A percentile compares a stretch with the other conserved stretches of the same genome.
Conservation (phyloP, 345 rosid species). For the Salix udensis region DNA sequence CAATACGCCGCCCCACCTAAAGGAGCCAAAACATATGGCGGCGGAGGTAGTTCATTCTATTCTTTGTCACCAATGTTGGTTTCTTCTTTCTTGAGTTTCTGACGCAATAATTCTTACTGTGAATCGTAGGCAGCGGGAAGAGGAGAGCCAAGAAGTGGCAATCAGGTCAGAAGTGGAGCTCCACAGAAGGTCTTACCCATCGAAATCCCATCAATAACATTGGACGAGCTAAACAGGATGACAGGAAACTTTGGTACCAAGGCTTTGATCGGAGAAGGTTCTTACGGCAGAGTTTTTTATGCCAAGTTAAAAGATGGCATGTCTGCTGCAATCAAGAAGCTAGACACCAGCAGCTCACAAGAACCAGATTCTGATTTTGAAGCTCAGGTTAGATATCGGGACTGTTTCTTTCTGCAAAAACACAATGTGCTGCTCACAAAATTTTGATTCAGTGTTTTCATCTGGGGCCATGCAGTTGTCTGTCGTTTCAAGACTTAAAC, state of each 20-base stretch:
- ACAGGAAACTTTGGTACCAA: conserved; percentile 69
- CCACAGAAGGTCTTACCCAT: conserved; percentile 75
- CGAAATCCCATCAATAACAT: conserved; percentile 58
- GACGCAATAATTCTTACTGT: background rate
- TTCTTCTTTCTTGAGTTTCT: background rate
- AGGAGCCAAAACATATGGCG: conserved; percentile 52
- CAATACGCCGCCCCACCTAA: conserved; percentile 72
- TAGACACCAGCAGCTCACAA: conserved; percentile 67
- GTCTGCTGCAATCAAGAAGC: conserved; percentile 78
- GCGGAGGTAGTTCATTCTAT: conserved; percentile 26
- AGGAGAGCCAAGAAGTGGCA: conserved; percentile 67
- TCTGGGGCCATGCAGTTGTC: conserved; percentile 51
- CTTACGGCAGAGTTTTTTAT: conserved; percentile 87
- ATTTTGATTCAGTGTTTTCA: background rate
- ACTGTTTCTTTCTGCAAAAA: background rate
- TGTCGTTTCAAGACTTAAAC: conserved; percentile 75
- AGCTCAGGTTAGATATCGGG: conserved; percentile 53
- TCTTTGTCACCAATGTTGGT: background rate
- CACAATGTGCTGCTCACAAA: background rate
- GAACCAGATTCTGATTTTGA: conserved; percentile 83
- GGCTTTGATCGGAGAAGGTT: conserved; percentile 93
- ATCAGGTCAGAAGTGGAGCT: conserved; percentile 54
- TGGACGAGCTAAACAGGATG: conserved; percentile 63
- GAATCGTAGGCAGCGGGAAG: conserved; percentile 45
- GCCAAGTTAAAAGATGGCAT: conserved; percentile 51